These are phyloP conservation scores for Papiliotrema nemorosa DNA, from an alignment of 1,284 basidiomycete genomes.

Conservation along the genomic window DNA sequence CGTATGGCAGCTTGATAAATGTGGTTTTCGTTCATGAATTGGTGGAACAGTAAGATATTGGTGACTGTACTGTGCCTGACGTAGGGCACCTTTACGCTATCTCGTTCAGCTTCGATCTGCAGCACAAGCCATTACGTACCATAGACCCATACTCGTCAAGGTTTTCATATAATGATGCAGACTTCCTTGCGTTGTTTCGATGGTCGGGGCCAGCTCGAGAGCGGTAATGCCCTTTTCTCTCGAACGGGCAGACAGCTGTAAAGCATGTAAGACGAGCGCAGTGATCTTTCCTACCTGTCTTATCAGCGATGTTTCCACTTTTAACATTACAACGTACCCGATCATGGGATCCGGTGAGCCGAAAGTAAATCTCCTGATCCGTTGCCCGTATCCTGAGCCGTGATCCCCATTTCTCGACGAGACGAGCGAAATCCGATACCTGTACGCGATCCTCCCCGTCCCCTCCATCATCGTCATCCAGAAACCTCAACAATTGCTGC, in stretches of 20 bases:
- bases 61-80: slow-evolving; percentile 32
- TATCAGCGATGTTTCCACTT: slow-evolving; percentile 1
- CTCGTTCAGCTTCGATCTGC: neutral
- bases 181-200: slow-evolving; percentile 37
- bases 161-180: slow-evolving; percentile 42
- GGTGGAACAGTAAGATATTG: slow-evolving; percentile 36
- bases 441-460: slow-evolving; percentile 7
- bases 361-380: slow-evolving; percentile 43
- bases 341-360: slow-evolving; percentile 39
- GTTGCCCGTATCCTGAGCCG: slow-evolving; percentile 38
- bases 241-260: slow-evolving; percentile 27
- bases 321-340: slow-evolving; percentile 14
- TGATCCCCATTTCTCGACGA: slow-evolving; percentile 32
- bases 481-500: slow-evolving; percentile 15
- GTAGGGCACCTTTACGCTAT: slow-evolving; percentile 38
- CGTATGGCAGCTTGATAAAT: slow-evolving; percentile 19
- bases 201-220: slow-evolving; percentile 37
- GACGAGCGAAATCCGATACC: slow-evolving; percentile 17
- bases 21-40: slow-evolving; percentile 35
- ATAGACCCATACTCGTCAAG: slow-evolving; percentile 30
- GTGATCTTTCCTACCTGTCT: slow-evolving; percentile 32
- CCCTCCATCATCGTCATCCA: slow-evolving; percentile 27
- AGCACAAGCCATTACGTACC: slow-evolving; percentile 15
- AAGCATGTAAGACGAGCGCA: slow-evolving; percentile 29
- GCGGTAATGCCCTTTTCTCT: slow-evolving; percentile 32